These are phyloP conservation scores for Nakazawaea ambrosiae DNA, from an alignment of 805 yeast genomes.

Conservation along the genomic window DNA sequence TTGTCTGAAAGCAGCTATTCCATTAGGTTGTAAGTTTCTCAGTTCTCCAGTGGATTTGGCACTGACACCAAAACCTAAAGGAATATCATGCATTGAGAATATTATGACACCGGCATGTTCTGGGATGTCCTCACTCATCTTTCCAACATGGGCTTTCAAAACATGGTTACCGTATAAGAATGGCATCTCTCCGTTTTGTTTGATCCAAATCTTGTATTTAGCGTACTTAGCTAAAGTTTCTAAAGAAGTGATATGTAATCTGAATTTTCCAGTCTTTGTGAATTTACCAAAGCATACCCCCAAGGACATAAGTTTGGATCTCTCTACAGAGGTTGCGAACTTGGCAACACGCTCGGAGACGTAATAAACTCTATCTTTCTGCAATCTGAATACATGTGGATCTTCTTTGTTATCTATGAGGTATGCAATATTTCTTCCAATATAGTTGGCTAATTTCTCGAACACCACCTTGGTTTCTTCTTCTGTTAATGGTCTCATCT, in stretches of 20 bases:
- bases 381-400: slow-evolving; percentile 92
- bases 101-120: slow-evolving; percentile 96
- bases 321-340: slow-evolving; percentile 83
- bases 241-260: slow-evolving; percentile 89
- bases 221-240: slow-evolving; percentile 81
- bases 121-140: slow-evolving; percentile 95
- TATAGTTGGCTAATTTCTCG: slow-evolving; percentile 92
- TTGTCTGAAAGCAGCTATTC: slow-evolving; percentile 92
- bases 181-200: slow-evolving; percentile 98
- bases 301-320: slow-evolving; percentile 84
- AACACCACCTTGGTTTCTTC: slow-evolving; percentile 95
- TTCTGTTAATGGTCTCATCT: slow-evolving; percentile 92
- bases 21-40: slow-evolving; percentile 85
- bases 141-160: slow-evolving; percentile 92
- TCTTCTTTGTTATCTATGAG: slow-evolving; percentile 79
- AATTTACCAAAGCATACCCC: slow-evolving; percentile 95
- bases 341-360: slow-evolving; percentile 78
- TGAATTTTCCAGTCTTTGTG: slow-evolving; percentile 95
- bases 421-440: slow-evolving; percentile 90
- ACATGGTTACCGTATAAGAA: slow-evolving; percentile 94
- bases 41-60: slow-evolving; percentile 89
- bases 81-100: slow-evolving; percentile 85
- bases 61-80: slow-evolving; percentile 92
- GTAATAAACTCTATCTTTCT: slow-evolving; percentile 94
- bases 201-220: slow-evolving; percentile 92